Percentiles rank a stretch among this genome's conserved stretches.
Evolutionary conservation across 345 rosid species (phyloP).

Genomic region (Eucalyptus paniculata): DNA sequence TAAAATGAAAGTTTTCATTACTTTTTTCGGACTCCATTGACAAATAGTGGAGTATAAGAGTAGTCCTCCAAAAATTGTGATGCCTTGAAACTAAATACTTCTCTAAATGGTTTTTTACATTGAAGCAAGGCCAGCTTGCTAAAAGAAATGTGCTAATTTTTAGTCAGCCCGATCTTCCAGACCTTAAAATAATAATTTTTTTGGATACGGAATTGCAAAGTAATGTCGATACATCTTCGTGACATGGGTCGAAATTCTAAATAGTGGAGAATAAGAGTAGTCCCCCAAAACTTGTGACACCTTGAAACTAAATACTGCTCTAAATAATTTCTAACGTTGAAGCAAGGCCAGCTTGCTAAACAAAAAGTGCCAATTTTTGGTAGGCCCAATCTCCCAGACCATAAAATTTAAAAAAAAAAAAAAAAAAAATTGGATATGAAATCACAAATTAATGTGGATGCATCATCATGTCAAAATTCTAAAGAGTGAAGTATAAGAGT

Average conservation of each 20-base stretch:
- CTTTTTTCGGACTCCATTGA: not conserved
- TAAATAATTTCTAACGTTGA: too few species aligned
- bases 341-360: too few species aligned
- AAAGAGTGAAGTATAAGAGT: not conserved
- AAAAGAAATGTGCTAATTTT: not conserved
- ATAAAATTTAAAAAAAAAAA: too few species aligned
- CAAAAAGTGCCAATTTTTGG: too few species aligned
- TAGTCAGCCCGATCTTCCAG: not conserved
- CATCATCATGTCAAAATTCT: too few species aligned
- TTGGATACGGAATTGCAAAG: not conserved
- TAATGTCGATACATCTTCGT: not conserved
- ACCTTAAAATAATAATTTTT: not conserved
- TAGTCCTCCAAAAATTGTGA: not conserved
- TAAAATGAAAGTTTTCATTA: not conserved
- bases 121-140: not conserved
- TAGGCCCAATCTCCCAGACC: accelerated
- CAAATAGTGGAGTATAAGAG: not conserved
- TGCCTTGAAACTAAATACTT: not conserved
- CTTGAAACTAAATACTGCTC: too few species aligned
- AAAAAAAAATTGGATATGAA: too few species aligned
- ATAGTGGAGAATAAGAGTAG: not conserved
- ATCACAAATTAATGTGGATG: too few species aligned
- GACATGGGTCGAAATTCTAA: not conserved
- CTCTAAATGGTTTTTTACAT: not conserved
- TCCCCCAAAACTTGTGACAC: too few species aligned